Percentiles rank a stretch among this genome's conserved stretches.
Conservation (phyloP, 257 asterid genomes). For the Penstemon barbatus region DNA sequence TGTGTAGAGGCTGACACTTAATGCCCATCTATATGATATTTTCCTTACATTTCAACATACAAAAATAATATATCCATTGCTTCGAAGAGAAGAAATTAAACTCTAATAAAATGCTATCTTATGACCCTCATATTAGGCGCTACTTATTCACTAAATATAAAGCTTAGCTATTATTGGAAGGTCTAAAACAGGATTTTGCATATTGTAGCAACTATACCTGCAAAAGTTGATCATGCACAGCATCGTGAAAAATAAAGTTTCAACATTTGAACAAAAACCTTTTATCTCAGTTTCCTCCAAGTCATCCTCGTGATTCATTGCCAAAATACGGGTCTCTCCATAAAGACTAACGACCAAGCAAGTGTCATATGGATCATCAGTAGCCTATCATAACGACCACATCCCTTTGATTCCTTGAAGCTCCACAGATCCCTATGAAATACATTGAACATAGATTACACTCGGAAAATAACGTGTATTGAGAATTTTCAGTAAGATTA, state of each 20-base stretch:
- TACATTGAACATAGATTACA: conserved; percentile 20
- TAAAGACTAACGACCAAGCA: conserved; percentile 90
- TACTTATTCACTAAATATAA: background rate
- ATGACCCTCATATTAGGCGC: conserved; percentile 4
- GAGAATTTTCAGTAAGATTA: background rate
- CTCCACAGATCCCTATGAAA: conserved; percentile 82
- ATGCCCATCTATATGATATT: background rate
- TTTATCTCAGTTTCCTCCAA: conserved; percentile 94
- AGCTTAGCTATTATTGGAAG: conserved; percentile 2
- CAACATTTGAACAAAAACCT: conserved; percentile 75
- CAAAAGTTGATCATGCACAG: conserved; percentile 76
- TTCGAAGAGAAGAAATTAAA: background rate
- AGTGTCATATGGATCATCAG: conserved; percentile 83
- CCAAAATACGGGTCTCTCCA: conserved; percentile 88
- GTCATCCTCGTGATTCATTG: conserved; percentile 92
- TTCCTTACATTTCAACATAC: conserved; percentile 1
- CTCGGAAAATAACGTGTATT: background rate
- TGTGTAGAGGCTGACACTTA: background rate
- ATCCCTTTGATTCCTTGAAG: conserved; percentile 96
- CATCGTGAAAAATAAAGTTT: conserved; percentile 90
- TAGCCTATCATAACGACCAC: conserved; percentile 89
- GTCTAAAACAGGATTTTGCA: conserved; percentile 14
- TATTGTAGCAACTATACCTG: conserved; percentile 52
- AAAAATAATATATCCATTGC: conserved; percentile 7
- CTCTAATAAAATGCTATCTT: background rate